A percentile compares a stretch with the other conserved stretches of the same genome.
Conservation (phyloP, 345 rosid species). For the Cochlearia excelsa region DNA sequence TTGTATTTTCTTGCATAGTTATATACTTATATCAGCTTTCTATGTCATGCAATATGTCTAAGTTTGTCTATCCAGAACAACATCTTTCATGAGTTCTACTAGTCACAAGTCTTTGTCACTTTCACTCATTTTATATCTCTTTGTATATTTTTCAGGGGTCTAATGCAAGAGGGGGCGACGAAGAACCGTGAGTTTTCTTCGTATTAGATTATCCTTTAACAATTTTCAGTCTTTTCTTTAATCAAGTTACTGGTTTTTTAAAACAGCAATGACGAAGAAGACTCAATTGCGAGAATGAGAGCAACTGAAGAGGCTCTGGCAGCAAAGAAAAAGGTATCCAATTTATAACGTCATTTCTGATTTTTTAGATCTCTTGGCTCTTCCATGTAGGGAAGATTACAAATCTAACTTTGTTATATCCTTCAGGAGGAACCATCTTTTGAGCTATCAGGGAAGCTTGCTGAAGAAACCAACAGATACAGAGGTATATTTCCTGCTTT, state of each 20-base stretch:
- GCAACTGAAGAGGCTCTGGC: conserved; percentile 87
- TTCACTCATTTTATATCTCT: conserved; percentile 11
- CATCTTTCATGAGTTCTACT: neutral
- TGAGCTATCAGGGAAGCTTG: conserved; percentile 97
- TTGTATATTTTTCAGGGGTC: conserved; percentile 45
- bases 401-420: conserved; percentile 22
- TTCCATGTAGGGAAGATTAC: conserved; percentile 4
- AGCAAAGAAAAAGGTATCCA: conserved; percentile 66
- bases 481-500: conserved; percentile 50
- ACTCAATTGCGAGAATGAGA: conserved; percentile 76
- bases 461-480: conserved; percentile 88
- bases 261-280: conserved; percentile 59
- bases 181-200: conserved; percentile 36
- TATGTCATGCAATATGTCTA: neutral
- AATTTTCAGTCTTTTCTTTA: conserved; percentile 25
- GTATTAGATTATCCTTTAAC: conserved; percentile 12
- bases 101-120: conserved; percentile 21
- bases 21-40: neutral
- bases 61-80: neutral
- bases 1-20: conserved; percentile 4
- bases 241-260: conserved; percentile 27
- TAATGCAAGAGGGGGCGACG: conserved; percentile 46
- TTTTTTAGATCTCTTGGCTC: conserved; percentile 3
- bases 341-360: neutral
- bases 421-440: conserved; percentile 85